Percentiles rank a stretch among this genome's conserved stretches.
phyloP scores from a whole-genome alignment of 441 rosid species.

The Oxalis stricta region DNA sequence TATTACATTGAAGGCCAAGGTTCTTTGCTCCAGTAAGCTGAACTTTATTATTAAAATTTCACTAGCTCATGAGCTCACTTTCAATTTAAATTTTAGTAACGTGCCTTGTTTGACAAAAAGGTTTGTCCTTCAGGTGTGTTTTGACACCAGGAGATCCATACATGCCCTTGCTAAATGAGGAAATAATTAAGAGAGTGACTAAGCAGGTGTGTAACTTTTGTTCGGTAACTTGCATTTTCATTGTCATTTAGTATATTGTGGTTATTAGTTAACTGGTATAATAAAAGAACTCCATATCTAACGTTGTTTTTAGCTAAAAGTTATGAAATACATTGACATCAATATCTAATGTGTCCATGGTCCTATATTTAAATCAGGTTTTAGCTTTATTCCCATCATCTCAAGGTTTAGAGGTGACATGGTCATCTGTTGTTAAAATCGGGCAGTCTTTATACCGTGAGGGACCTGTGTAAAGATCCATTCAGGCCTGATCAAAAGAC shows the following conservation, averaged over 20 bases:
- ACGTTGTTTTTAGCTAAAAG: not conserved
- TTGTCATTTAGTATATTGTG: not conserved
- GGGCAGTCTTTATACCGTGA: conserved; percentile 89
- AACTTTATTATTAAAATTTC: not conserved
- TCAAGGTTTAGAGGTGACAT: conserved; percentile 62
- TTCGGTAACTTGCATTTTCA: not conserved
- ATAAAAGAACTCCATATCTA: not conserved
- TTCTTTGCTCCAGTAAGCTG: conserved; percentile 84
- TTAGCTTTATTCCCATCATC: conserved; percentile 70
- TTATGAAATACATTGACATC: not conserved
- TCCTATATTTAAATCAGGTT: conserved; percentile 39
- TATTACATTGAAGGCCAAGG: conserved; percentile 96
- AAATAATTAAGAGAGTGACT: conserved; percentile 73
- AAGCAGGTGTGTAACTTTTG: conserved; percentile 47
- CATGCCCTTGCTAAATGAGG: conserved; percentile 74
- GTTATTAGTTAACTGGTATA: too few relatives aligned
- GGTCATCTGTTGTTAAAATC: conserved; percentile 94
- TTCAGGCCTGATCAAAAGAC: conserved; percentile 94
- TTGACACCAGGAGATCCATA: conserved; percentile 93
- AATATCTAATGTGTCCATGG: not conserved
- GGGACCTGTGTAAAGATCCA: conserved; percentile 91
- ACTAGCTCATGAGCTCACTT: not conserved
- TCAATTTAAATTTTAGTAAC: not conserved
- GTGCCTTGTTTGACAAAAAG: not conserved
- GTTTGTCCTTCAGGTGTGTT: conserved; percentile 52